These are phyloP conservation scores for Euphorbia tirucalli DNA, from an alignment of 345 rosid species.

Conservation along the genomic window DNA sequence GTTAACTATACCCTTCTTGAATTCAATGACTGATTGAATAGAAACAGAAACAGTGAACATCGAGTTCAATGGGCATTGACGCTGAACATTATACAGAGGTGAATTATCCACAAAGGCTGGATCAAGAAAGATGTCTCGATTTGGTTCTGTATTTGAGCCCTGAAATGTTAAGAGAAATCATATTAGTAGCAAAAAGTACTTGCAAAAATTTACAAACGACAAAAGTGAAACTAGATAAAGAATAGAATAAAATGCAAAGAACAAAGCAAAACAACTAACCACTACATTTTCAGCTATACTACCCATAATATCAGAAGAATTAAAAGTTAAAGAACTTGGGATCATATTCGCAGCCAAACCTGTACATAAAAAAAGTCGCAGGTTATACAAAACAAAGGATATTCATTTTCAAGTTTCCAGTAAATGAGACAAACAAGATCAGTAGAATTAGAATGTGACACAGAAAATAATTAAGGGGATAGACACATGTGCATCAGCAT, in stretches of 20 bases:
- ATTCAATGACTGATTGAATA: slow-evolving; percentile 8
- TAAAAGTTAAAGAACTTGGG: slow-evolving; percentile 29
- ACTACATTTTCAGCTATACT: slow-evolving; percentile 42
- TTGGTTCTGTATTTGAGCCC: slow-evolving; percentile 57
- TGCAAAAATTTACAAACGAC: slow-evolving; percentile 7
- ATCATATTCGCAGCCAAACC: slow-evolving; percentile 56
- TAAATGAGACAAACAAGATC: neutral
- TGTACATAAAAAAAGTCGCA: slow-evolving; percentile 27
- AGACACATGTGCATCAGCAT: slow-evolving; percentile 4
- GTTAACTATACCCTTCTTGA: slow-evolving; percentile 8
- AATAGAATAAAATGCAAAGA: slow-evolving; percentile 9
- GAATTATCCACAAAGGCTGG: slow-evolving; percentile 47
- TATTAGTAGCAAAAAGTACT: slow-evolving; percentile 10
- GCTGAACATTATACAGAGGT: slow-evolving; percentile 58
- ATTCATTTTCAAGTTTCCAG: slow-evolving; percentile 1
- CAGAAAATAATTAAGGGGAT: slow-evolving; percentile 3
- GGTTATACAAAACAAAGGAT: neutral
- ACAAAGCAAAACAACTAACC: slow-evolving; percentile 42
- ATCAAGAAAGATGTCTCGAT: slow-evolving; percentile 45
- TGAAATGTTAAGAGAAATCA: slow-evolving; percentile 38
- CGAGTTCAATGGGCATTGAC: slow-evolving; percentile 47
- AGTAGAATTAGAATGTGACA: neutral
- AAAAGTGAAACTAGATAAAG: slow-evolving; percentile 4
- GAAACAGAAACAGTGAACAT: slow-evolving; percentile 32
- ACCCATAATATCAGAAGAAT: slow-evolving; percentile 38